A percentile compares a stretch with the other conserved stretches of the same genome.
Evolutionary conservation across 345 rosid genomes (phyloP).

Genomic region (Aethionema arabicum): DNA sequence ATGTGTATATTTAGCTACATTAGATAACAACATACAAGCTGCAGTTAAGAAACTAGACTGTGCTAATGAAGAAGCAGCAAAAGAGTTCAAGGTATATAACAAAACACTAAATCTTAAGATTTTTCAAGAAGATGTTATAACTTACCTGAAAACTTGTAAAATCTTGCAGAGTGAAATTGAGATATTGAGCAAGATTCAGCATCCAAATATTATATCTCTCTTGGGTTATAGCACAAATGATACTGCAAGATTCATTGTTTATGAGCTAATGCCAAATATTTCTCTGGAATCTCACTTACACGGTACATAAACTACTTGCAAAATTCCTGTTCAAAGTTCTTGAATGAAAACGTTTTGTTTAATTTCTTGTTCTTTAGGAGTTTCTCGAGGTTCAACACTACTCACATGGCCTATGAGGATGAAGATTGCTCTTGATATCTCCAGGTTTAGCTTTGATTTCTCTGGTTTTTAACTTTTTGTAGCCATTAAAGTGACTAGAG

Average conservation of each 20-base stretch:
- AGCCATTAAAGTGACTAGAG: conserved; percentile 2
- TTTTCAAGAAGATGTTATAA: neutral
- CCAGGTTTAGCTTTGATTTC: conserved; percentile 58
- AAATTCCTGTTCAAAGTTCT: conserved; percentile 3
- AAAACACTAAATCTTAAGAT: neutral
- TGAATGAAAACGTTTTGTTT: conserved; percentile 1
- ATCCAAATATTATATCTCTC: conserved; percentile 71
- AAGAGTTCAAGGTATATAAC: conserved; percentile 67
- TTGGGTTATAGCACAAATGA: conserved; percentile 69
- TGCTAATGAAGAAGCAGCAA: conserved; percentile 58
- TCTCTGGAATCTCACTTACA: conserved; percentile 88
- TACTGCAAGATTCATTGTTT: conserved; percentile 62
- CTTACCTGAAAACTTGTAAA: conserved; percentile 16
- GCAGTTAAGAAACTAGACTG: conserved; percentile 90
- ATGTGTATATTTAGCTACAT: conserved; percentile 64
- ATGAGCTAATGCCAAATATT: conserved; percentile 87
- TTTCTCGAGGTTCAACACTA: conserved; percentile 66
- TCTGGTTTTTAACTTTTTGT: neutral
- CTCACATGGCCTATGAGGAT: conserved; percentile 86
- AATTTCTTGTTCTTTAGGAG: conserved; percentile 44
- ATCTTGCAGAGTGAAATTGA: conserved; percentile 80
- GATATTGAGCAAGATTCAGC: conserved; percentile 69
- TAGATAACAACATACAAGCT: conserved; percentile 56
- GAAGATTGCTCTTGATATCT: conserved; percentile 88
- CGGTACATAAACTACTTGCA: conserved; percentile 45